Evolutionary conservation across 441 rosid species (phyloP), one percentile per base, ranked within the genome.

Genomic region (Populus hybrid): DNA sequence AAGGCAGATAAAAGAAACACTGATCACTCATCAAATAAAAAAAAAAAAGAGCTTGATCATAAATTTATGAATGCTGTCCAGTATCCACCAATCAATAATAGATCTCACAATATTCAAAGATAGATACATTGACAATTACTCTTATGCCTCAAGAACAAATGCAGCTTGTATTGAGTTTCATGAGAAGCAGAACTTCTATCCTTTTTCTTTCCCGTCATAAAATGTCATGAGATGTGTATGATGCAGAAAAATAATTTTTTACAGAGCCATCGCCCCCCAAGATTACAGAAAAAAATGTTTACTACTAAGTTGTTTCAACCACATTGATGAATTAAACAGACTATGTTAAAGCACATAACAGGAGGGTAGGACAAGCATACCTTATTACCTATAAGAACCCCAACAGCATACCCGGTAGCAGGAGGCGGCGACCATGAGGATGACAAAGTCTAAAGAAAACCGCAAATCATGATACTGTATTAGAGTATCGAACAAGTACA

Each of bases 361-460:
- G 75, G 59, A 68, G 26, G 20, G 80, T 69, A 69, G 68, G 59
- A 35, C 8, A 69, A 40, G n/a, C 79, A 73, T 86, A 93, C 99
- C 98, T 93, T 85, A 82, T 90, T 88, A 74, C 92, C 97, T 8
- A 83, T 79, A 63, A 93, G 90, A 85, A 92, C 86, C 50, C 97
- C 99, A 82, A 91, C 85, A 57, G 95, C 91, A 88, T 87, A 87
- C 74, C 93, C 88, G 63, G 83, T 76, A 21, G 83, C 76, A 35
- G 36, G 82, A 68, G 88, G 84, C 8, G 88, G 87, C 74, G 69
- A 76, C 95, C 95, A 92, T 4, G 84, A 81, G 61, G 95, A 77
- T 24, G 81, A 69, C 83, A 95, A 83, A 46, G 90, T 91, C 98
- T 95, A 77, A 64, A 79, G 82, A 67, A 80, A 73, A 32, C 57